phyloP scores from a whole-genome alignment of 2,329 filamentous ascomycete species.

The Alternaria panax region DNA sequence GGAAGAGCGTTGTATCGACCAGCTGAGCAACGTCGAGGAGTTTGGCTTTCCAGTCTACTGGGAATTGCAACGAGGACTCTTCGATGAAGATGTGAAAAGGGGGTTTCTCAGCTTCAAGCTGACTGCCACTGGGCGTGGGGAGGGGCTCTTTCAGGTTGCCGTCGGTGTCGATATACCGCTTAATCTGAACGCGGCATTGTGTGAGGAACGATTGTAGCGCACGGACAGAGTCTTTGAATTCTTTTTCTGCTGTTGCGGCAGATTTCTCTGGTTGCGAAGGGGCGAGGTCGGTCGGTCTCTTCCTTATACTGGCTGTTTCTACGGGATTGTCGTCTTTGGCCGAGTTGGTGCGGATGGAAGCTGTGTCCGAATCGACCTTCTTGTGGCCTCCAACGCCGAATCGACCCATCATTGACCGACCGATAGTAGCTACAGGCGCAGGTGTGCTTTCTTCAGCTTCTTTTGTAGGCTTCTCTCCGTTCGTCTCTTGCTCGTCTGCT shows the following conservation, averaged over 20 bases:
- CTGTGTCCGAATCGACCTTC: conserved; percentile 58
- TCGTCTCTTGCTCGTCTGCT: conserved; percentile 37
- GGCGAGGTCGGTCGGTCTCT: conserved; percentile 56
- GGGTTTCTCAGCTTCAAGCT: conserved; percentile 49
- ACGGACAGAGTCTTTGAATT: conserved; percentile 80
- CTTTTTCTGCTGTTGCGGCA: conserved; percentile 72
- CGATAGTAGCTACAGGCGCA: conserved; percentile 39
- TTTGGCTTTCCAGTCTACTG: conserved; percentile 70
- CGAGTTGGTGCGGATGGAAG: conserved; percentile 65
- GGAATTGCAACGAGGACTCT: conserved; percentile 32
- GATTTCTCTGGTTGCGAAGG: conserved; percentile 55
- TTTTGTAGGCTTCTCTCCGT: conserved; percentile 26
- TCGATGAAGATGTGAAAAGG: conserved; percentile 55
- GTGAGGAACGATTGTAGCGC: conserved; percentile 89
- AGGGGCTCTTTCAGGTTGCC: conserved; percentile 66
- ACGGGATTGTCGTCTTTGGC: conserved; percentile 60
- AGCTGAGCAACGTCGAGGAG: conserved; percentile 79
- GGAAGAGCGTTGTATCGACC: conserved; percentile 93
- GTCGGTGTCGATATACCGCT: conserved; percentile 66
- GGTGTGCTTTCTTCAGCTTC: conserved; percentile 37
- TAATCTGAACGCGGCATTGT: conserved; percentile 74
- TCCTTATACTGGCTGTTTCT: conserved; percentile 64
- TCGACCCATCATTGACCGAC: conserved; percentile 57
- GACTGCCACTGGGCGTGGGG: conserved; percentile 53
- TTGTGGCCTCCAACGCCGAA: conserved; percentile 54